Conservation (phyloP, 306 rosid genomes). For the Abrus pulchellus region DNA sequence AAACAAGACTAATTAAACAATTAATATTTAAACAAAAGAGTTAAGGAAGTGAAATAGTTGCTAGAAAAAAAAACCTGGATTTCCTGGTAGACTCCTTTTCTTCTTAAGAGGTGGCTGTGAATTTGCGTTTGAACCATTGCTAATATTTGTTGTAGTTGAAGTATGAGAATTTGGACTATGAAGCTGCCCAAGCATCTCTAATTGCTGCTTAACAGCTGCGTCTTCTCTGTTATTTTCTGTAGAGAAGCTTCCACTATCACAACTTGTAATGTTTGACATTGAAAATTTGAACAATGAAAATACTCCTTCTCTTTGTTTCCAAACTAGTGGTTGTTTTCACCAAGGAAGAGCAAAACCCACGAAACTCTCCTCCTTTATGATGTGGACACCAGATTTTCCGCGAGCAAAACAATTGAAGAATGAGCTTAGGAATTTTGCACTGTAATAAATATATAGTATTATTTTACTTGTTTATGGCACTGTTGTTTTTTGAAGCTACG, state of each 20-base stretch:
- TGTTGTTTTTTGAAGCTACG: slow-evolving; percentile 27
- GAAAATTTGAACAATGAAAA: background rate
- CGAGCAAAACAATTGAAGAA: slow-evolving; percentile 55
- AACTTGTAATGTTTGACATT: slow-evolving; percentile 80
- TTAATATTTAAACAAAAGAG: background rate
- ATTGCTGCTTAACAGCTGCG: slow-evolving; percentile 49
- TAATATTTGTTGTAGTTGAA: slow-evolving; percentile 54
- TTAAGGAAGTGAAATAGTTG: background rate
- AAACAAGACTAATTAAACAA: background rate
- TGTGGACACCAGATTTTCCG: slow-evolving; percentile 51
- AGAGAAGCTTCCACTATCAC: slow-evolving; percentile 75
- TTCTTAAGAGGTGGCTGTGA: slow-evolving; percentile 61
- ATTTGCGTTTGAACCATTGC: slow-evolving; percentile 55
- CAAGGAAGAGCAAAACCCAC: slow-evolving; percentile 66
- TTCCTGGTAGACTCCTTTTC: slow-evolving; percentile 86
- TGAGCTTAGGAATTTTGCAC: slow-evolving; percentile 52
- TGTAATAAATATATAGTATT: slow-evolving; percentile 42
- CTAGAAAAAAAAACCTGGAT: slow-evolving; percentile 62
- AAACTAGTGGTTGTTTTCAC: slow-evolving; percentile 27
- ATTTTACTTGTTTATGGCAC: slow-evolving; percentile 17
- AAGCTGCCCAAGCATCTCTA: slow-evolving; percentile 47
- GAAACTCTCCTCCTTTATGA: slow-evolving; percentile 68
- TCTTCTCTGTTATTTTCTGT: slow-evolving; percentile 56
- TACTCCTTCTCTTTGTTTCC: slow-evolving; percentile 28
- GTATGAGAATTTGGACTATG: slow-evolving; percentile 64